Evolutionary conservation across 495 filamentous ascomycete genomes (phyloP), one percentile per base, ranked within the genome.

Genomic region (Aspergillus panamensis): DNA sequence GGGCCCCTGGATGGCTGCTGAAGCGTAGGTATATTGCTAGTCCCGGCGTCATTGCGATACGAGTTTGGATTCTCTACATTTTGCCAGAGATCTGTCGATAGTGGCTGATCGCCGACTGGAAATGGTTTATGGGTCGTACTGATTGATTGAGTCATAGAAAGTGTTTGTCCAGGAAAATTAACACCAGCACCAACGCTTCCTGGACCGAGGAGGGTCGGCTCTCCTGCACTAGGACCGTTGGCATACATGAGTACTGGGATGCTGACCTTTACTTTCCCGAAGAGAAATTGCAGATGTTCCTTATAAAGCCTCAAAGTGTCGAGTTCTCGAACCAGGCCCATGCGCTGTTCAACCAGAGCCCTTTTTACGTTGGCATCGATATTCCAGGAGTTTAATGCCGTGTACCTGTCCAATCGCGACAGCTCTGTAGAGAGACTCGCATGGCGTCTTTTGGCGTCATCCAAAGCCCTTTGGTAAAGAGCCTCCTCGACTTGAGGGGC

Each of bases 361-460:
- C 66, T 61, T 54, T 75, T 73, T 3, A 67, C 64, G 10, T 62
- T 48, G 13, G 66, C 56, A 10, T 66, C 66, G 25, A 78, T 62
- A 31, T 74, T 65, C 61, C 73, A 73, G 8, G 65, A 63, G 51
- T 74, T 66, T 21, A 78, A 53, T 8, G 75, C 75, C 57, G 72
- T 72, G 37, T 77, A 64, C 50, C 71, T 67, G 43, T 78, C 73
- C 12, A 78, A 58, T 13, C 61, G 67, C 1, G 63, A 64, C 3
- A 78, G 68, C 32, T 76, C 59, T 1, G 59, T 51, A 10, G 67
- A 68, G 42, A 77, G 61, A n/a, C 42, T 48, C 7, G 66, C 64
- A 45, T 68, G 62, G 30, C 63, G 62, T 40, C 70, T 68, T 3
- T 51, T 57, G 35, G 60, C 58, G 25, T 67, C 62, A 16, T 69